These are phyloP conservation scores for Prinsepia uniflora DNA, from an alignment of 306 rosid genomes.

Conservation along the genomic window DNA sequence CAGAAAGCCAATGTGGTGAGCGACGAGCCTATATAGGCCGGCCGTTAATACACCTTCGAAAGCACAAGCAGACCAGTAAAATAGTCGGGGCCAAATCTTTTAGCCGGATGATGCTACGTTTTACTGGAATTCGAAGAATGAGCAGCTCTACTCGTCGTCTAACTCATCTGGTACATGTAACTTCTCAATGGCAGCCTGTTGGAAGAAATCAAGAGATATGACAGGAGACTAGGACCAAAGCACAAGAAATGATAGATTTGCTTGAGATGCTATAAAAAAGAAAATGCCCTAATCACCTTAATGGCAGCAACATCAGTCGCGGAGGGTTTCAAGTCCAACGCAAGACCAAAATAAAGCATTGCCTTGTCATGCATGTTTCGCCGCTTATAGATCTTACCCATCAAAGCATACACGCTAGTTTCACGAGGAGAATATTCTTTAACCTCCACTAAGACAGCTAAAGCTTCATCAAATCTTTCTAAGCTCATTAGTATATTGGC, in stretches of 20 bases:
- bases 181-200: conserved; percentile 96
- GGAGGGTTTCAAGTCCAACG: conserved; percentile 97
- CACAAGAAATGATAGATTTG: background rate
- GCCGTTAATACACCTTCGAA: conserved; percentile 37
- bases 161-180: conserved; percentile 90
- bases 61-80: conserved; percentile 53
- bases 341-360: conserved; percentile 90
- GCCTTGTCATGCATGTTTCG: conserved; percentile 84
- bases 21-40: conserved; percentile 22
- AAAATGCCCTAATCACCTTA: conserved; percentile 51
- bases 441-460: conserved; percentile 83
- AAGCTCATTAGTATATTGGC: conserved; percentile 79
- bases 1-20: too few relatives aligned
- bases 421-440: conserved; percentile 89
- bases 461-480: conserved; percentile 74
- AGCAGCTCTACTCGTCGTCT: conserved; percentile 56
- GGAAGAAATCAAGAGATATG: conserved; percentile 9
- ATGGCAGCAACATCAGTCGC: conserved; percentile 90
- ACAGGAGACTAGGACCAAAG: background rate
- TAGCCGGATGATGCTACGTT: conserved; percentile 23
- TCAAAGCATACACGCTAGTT: conserved; percentile 91
- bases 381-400: conserved; percentile 88
- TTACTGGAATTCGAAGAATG: conserved; percentile 15
- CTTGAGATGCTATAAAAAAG: background rate
- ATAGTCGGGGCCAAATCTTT: conserved; percentile 31